These are phyloP conservation scores for Oehlia diaphana DNA, from an alignment of 192 early-diverging fungal species.

Conservation along the genomic window DNA sequence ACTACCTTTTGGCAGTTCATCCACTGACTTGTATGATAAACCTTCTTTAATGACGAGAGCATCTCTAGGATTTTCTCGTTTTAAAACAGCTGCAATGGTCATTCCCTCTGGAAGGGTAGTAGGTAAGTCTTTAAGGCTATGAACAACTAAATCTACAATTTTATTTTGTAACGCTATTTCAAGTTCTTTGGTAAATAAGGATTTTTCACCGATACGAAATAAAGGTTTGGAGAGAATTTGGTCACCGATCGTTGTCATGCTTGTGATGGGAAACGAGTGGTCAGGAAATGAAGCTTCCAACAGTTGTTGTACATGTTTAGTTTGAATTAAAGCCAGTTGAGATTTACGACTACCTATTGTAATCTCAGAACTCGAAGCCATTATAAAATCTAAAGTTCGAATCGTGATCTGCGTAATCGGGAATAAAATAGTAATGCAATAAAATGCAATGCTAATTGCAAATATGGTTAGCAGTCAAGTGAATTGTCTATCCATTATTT, in stretches of 20 bases:
- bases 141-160: constrained; percentile 83
- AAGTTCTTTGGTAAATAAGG: constrained; percentile 89
- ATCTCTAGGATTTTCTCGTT: constrained; percentile 91
- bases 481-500: not conserved
- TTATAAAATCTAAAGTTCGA: not conserved
- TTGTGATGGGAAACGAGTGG: constrained; percentile 48
- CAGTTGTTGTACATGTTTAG: constrained; percentile 61
- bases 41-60: constrained; percentile 70
- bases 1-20: constrained; percentile 68
- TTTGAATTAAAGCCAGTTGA: constrained; percentile 85
- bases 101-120: constrained; percentile 82
- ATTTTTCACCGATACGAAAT: constrained; percentile 88
- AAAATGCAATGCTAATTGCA: not conserved
- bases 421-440: not conserved
- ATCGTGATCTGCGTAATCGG: not conserved
- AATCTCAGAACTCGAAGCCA: not conserved
- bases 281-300: constrained; percentile 54
- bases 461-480: not conserved
- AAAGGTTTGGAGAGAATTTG: constrained; percentile 80
- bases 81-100: constrained; percentile 76
- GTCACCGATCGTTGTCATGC: constrained; percentile 79
- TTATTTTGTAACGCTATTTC: constrained; percentile 71
- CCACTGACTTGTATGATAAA: constrained; percentile 46
- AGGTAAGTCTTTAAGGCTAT: constrained; percentile 93
- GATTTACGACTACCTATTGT: constrained; percentile 84